A percentile compares a stretch with the other conserved stretches of the same genome.
Conservation (phyloP, 805 yeast genomes). For the Suhomyces sp. region DNA sequence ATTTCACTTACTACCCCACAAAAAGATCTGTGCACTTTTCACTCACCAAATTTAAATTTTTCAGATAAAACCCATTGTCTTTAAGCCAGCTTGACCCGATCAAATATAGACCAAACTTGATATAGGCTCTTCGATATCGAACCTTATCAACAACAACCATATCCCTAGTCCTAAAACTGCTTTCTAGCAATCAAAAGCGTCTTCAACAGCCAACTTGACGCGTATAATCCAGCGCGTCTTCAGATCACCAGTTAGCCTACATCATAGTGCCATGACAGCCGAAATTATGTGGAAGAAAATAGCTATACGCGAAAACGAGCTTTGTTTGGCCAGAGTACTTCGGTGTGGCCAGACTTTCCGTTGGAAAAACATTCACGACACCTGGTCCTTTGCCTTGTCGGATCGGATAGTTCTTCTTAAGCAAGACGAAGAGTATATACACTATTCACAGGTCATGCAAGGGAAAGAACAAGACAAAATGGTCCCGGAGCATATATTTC, state of each 20-base stretch:
- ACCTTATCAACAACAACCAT: background rate
- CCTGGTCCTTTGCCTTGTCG: slow-evolving; percentile 63
- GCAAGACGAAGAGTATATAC: slow-evolving; percentile 52
- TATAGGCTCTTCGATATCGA: background rate
- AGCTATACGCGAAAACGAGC: slow-evolving; percentile 34
- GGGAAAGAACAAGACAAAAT: slow-evolving; percentile 3
- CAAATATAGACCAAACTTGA: background rate
- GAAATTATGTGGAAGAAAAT: slow-evolving; percentile 10
- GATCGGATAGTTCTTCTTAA: slow-evolving; percentile 61
- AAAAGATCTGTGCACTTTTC: background rate
- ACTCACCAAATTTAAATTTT: background rate
- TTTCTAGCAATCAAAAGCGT: background rate
- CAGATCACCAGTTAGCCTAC: background rate
- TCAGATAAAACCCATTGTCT: background rate
- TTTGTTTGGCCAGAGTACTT: slow-evolving; percentile 60
- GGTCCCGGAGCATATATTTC: slow-evolving; percentile 8
- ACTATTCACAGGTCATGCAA: slow-evolving; percentile 46
- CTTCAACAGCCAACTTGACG: background rate
- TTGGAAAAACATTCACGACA: slow-evolving; percentile 63
- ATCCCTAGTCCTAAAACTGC: background rate
- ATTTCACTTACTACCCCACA: background rate
- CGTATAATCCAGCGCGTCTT: background rate
- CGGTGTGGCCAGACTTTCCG: slow-evolving; percentile 85
- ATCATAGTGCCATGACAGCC: background rate
- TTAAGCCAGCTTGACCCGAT: no score